These are phyloP conservation scores for Coemansia sp. DNA, from an alignment of 192 early-diverging fungal genomes.

Conservation along the genomic window DNA sequence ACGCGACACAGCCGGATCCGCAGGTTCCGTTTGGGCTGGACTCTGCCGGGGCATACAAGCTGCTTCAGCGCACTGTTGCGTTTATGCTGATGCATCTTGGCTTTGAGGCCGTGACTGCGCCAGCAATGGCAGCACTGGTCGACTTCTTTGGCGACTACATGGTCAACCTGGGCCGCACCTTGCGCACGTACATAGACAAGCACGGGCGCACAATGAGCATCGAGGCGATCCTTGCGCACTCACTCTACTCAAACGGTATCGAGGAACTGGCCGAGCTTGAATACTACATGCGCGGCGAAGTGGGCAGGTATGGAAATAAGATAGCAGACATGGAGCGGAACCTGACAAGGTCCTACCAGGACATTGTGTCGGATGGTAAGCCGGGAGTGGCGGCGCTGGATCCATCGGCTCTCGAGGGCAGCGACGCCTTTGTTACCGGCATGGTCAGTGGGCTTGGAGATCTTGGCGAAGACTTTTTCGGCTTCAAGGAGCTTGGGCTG, in stretches of 20 bases:
- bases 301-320: slow-evolving; percentile 69
- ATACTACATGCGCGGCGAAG: slow-evolving; percentile 77
- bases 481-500: slow-evolving; percentile 85
- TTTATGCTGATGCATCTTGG: slow-evolving; percentile 83
- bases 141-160: slow-evolving; percentile 83
- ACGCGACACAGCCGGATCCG: slow-evolving; percentile 34
- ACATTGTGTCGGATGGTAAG: slow-evolving; percentile 32
- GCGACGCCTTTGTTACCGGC: slow-evolving; percentile 61
- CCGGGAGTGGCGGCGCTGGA: slow-evolving; percentile 41
- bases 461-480: slow-evolving; percentile 89
- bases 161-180: slow-evolving; percentile 76
- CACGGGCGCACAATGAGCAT: slow-evolving; percentile 69
- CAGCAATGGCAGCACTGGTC: slow-evolving; percentile 68
- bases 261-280: slow-evolving; percentile 66
- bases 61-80: slow-evolving; percentile 62
- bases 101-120: slow-evolving; percentile 76
- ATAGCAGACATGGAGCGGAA: slow-evolving; percentile 75
- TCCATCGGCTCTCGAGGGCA: slow-evolving; percentile 43
- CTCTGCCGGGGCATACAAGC: slow-evolving; percentile 55
- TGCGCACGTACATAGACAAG: slow-evolving; percentile 76
- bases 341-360: slow-evolving; percentile 67
- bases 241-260: slow-evolving; percentile 83
- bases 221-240: slow-evolving; percentile 82
- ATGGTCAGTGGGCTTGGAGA: slow-evolving; percentile 47
- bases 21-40: slow-evolving; percentile 61